Percentiles rank a stretch among this genome's conserved stretches.
These are phyloP conservation scores for Pythium sukuiense DNA, from an alignment of 352 stramenopile genomes.

Conservation along the genomic window DNA sequence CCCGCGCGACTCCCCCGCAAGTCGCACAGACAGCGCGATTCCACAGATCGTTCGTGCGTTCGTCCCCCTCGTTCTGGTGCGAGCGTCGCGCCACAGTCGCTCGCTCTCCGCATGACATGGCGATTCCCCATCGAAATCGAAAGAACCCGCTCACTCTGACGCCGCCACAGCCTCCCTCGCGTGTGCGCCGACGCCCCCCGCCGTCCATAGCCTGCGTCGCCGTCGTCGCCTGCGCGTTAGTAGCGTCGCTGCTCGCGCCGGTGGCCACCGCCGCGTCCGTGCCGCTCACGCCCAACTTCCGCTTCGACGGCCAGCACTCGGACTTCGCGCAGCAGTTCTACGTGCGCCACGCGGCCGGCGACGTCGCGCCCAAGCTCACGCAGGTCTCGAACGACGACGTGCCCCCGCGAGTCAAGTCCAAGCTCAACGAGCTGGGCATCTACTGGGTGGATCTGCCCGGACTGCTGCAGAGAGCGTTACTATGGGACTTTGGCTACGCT, in stretches of 20 bases:
- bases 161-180: not conserved
- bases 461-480: constrained; percentile 57
- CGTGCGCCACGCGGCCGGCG: constrained; percentile 39
- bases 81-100: no score
- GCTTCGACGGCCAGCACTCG: constrained; percentile 57
- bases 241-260: not conserved
- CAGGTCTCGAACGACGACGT: constrained; percentile 28
- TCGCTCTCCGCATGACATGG: constrained; percentile 18
- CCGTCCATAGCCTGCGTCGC: not conserved
- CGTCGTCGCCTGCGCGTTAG: not conserved
- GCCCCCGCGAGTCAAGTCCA: constrained; percentile 29
- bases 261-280: constrained; percentile 20
- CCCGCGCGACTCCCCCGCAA: no score
- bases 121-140: no score
- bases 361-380: constrained; percentile 32
- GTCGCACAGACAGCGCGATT: no score
- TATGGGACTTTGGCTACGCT: constrained; percentile 72
- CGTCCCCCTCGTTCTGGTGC: not conserved
- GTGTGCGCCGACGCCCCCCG: not conserved
- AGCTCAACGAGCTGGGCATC: constrained; percentile 41
- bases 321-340: constrained; percentile 76
- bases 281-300: constrained; percentile 44
- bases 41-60: no score
- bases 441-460: constrained; percentile 50
- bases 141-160: not conserved